phyloP scores from a whole-genome alignment of 805 yeast species.

The Ogataea saltuana region DNA sequence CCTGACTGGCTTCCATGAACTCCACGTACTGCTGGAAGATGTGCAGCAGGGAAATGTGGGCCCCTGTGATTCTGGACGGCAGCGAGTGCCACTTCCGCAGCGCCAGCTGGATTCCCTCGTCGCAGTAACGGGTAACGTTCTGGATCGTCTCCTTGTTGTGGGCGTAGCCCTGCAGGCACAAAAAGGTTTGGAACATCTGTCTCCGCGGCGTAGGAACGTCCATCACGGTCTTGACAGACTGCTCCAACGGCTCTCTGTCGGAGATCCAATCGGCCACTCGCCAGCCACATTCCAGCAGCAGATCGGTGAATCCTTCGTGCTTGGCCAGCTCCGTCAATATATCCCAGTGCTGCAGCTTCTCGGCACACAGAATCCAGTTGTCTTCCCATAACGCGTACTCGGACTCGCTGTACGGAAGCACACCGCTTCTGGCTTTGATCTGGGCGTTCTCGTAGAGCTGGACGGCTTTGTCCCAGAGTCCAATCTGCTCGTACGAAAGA shows the following conservation, averaged over 20 bases:
- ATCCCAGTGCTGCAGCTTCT: conserved; percentile 97
- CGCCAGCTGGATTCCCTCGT: conserved; percentile 94
- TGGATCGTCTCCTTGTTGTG: conserved; percentile 85
- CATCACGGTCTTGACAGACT: conserved; percentile 93
- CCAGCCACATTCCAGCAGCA: conserved; percentile 98
- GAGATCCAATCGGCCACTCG: conserved; percentile 98
- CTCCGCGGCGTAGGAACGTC: conserved; percentile 98
- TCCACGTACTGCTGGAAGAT: conserved; percentile 97
- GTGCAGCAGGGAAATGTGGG: conserved; percentile 88
- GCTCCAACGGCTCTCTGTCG: conserved; percentile 91
- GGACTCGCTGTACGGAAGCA: conserved; percentile 89
- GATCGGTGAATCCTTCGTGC: conserved; percentile 96
- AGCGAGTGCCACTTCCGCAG: conserved; percentile 90
- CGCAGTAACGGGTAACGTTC: conserved; percentile 83
- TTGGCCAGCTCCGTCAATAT: conserved; percentile 93
- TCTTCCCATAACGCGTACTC: conserved; percentile 98
- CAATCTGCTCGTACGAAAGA: conserved; percentile 89
- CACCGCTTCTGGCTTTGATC: conserved; percentile 93
- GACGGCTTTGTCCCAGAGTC: conserved; percentile 92
- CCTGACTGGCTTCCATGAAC: conserved; percentile 95
- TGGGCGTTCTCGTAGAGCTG: conserved; percentile 95
- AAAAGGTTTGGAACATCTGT: conserved; percentile 91
- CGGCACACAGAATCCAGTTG: conserved; percentile 97
- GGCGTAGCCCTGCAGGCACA: conserved; percentile 89
- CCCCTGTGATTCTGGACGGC: conserved; percentile 71